phyloP scores from a whole-genome alignment of 345 rosid species.

The Gossypium sturtianum region DNA sequence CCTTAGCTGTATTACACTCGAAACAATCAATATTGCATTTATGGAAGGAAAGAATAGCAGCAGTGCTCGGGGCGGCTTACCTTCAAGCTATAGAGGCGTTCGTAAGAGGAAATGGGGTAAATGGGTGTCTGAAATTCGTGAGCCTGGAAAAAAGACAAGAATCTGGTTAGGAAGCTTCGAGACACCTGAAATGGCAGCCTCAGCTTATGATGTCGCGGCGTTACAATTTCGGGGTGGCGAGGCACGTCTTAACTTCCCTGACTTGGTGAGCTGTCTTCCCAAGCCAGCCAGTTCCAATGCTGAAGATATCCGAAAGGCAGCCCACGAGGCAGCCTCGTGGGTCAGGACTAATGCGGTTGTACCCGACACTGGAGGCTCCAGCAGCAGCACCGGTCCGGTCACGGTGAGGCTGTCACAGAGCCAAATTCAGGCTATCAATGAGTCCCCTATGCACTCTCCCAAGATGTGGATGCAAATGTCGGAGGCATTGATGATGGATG shows the following conservation, averaged over 20 bases:
- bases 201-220: constrained; percentile 85
- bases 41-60: constrained; percentile 11
- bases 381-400: not conserved
- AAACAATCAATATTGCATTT: not conserved
- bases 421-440: constrained; percentile 80
- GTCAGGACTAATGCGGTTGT: not conserved
- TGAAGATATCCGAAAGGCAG: constrained; percentile 65
- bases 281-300: constrained; percentile 47
- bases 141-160: constrained; percentile 73
- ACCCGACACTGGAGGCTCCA: not conserved
- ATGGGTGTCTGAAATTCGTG: constrained; percentile 94
- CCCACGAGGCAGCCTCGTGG: constrained; percentile 48
- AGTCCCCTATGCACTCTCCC: constrained; percentile 73
- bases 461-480: constrained; percentile 58
- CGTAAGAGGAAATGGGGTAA: constrained; percentile 91
- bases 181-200: constrained; percentile 86
- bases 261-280: constrained; percentile 35
- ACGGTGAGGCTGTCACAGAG: constrained; percentile 33
- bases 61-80: constrained; percentile 5
- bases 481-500: constrained; percentile 15
- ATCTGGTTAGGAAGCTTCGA: constrained; percentile 92
- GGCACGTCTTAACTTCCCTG: constrained; percentile 68
- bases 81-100: constrained; percentile 57
- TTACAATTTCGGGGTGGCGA: constrained; percentile 55
- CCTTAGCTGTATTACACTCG: not conserved